A percentile compares a stretch with the other conserved stretches of the same genome.
phyloP scores from a whole-genome alignment of 2,329 filamentous ascomycete species.

The Epichloe sibirici region DNA sequence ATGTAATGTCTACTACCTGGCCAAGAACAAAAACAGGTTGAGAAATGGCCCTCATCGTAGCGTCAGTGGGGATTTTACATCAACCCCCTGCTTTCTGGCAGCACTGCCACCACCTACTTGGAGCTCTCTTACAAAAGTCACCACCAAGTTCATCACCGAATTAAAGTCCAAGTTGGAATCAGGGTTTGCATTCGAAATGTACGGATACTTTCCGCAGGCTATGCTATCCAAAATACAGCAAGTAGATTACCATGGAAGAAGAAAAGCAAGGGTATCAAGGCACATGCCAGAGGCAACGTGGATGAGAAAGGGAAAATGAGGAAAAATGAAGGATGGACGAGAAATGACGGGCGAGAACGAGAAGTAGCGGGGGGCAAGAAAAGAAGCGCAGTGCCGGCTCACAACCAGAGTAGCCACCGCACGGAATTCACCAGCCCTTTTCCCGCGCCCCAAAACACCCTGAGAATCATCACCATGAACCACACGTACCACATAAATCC shows the following conservation, averaged over 20 bases:
- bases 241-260: neutral
- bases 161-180: no score
- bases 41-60: no score
- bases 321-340: neutral
- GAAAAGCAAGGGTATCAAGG: slow-evolving; percentile 4
- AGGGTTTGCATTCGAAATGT: no score
- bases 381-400: slow-evolving; percentile 1
- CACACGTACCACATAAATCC: slow-evolving; percentile 92
- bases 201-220: neutral
- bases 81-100: no score
- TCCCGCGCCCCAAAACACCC: slow-evolving; percentile 51
- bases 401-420: slow-evolving; percentile 80
- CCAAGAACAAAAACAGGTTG: no score
- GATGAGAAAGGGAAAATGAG: neutral
- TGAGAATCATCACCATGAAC: slow-evolving; percentile 70
- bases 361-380: neutral
- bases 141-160: no score
- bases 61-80: no score
- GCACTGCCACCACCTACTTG: no score
- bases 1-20: no score
- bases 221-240: slow-evolving; percentile 4
- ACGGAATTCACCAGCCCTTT: slow-evolving; percentile 46
- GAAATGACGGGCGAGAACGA: neutral
- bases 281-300: neutral
- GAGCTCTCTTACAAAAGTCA: no score